These are phyloP conservation scores for Sphaerostilbella broomeana DNA, from an alignment of 2,329 filamentous ascomycete genomes.

Conservation along the genomic window DNA sequence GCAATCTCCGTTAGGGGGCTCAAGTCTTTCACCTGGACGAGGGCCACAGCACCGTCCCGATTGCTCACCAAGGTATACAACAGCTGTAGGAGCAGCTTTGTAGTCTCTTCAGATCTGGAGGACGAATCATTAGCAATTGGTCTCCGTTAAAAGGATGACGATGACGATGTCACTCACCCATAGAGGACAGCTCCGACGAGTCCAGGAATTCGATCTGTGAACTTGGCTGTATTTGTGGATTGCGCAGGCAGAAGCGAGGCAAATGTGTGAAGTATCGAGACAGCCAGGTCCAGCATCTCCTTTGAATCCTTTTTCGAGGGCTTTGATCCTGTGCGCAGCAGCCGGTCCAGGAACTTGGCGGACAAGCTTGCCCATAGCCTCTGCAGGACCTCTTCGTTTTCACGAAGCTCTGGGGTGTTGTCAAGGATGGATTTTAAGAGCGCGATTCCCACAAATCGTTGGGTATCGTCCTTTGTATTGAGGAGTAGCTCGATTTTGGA, in stretches of 20 bases:
- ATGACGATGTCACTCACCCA: conserved; percentile 44
- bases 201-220: conserved; percentile 47
- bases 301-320: conserved; percentile 39
- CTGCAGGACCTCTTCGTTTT: conserved; percentile 39
- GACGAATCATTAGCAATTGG: no score
- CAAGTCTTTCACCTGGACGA: conserved; percentile 45
- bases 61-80: conserved; percentile 50
- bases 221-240: conserved; percentile 36
- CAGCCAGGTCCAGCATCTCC: conserved; percentile 57
- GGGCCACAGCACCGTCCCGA: conserved; percentile 41
- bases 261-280: conserved; percentile 59
- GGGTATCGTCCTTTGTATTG: conserved; percentile 56
- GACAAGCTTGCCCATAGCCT: conserved; percentile 55
- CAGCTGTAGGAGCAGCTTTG: conserved; percentile 47
- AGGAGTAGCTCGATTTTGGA: conserved; percentile 51
- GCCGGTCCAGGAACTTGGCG: conserved; percentile 56
- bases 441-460: conserved; percentile 60
- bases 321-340: conserved; percentile 49
- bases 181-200: conserved; percentile 47
- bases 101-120: conserved; percentile 49
- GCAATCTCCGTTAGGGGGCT: conserved; percentile 52
- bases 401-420: conserved; percentile 46
- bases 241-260: conserved; percentile 47
- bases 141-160: no score
- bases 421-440: conserved; percentile 61